phyloP scores from a whole-genome alignment of 1,139 yeast genomes.

The Citeromyces hawaiiensis region DNA sequence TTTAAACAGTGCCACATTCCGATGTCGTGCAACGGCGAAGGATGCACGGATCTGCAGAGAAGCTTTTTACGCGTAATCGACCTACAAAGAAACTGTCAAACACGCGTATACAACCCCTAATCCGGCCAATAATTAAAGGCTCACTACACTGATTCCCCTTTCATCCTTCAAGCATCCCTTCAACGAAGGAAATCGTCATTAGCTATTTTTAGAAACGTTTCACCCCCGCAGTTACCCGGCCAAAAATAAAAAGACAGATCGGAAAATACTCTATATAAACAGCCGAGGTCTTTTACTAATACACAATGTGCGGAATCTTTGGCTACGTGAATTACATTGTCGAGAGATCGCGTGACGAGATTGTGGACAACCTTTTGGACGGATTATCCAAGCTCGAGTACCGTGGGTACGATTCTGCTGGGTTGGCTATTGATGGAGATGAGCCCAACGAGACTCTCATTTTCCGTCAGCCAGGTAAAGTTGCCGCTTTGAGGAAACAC shows the following conservation, averaged over 20 bases:
- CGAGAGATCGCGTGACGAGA: constrained; percentile 85
- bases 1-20: not conserved
- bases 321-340: constrained; percentile 95
- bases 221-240: not conserved
- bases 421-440: constrained; percentile 91
- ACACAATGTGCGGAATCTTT: constrained; percentile 69
- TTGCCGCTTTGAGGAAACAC: constrained; percentile 61
- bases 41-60: not conserved
- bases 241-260: not conserved
- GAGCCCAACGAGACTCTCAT: constrained; percentile 47
- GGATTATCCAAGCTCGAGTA: constrained; percentile 92
- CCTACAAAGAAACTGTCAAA: not conserved
- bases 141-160: not conserved
- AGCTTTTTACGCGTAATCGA: not conserved
- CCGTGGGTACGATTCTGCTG: constrained; percentile 97
- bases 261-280: not conserved
- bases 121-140: too few relatives aligned
- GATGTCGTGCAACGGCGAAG: not conserved
- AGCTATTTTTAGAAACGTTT: not conserved
- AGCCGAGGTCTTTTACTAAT: not conserved
- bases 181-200: too few relatives aligned
- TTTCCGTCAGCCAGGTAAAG: constrained; percentile 87
- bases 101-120: too few relatives aligned
- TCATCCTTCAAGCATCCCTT: too few relatives aligned
- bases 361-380: constrained; percentile 76